Evolutionary conservation across 139 green algal genomes (phyloP).

Genomic region (Astrephomene gubernaculifera): DNA sequence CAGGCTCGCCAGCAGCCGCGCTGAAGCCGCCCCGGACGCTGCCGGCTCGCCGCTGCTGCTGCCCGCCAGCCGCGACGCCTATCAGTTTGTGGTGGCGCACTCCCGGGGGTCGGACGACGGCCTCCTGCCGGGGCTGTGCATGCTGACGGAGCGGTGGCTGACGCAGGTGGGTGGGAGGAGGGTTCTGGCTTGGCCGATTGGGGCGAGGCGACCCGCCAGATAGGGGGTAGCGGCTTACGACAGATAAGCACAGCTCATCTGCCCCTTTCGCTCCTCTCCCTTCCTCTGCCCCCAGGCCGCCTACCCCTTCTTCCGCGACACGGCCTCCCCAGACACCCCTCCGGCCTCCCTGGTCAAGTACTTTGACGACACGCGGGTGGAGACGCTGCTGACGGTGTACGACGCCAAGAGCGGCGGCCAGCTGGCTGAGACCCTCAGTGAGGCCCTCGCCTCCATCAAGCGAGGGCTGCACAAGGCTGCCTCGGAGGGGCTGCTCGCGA

Average conservation of each 20-base stretch:
- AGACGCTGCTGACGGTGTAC: slow-evolving; percentile 57
- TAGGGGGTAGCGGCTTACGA: too few relatives aligned
- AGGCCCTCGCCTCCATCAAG: slow-evolving; percentile 31
- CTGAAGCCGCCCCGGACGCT: too few relatives aligned
- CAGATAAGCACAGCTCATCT: not conserved
- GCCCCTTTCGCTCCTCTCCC: not conserved
- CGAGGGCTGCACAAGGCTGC: not conserved
- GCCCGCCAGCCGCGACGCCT: slow-evolving; percentile 14
- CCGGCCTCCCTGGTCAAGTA: slow-evolving; percentile 54
- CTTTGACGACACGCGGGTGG: slow-evolving; percentile 65
- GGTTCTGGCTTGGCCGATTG: not conserved
- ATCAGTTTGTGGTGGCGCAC: slow-evolving; percentile 54
- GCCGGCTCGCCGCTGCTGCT: slow-evolving; percentile 9
- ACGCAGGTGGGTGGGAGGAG: slow-evolving; percentile 24
- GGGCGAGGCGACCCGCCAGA: not conserved
- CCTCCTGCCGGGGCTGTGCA: slow-evolving; percentile 69
- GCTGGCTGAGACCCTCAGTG: slow-evolving; percentile 33
- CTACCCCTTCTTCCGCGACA: slow-evolving; percentile 65
- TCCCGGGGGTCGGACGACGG: slow-evolving; percentile 48
- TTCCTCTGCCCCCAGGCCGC: slow-evolving; percentile 48
- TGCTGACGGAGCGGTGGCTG: slow-evolving; percentile 70
- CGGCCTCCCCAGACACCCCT: not conserved
- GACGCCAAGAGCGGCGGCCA: slow-evolving; percentile 40
- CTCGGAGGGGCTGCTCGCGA: not conserved
- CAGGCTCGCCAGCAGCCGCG: too few relatives aligned